Conservation (phyloP, 1,284 basidiomycete genomes). For the Tylopilus orsonianus region DNA sequence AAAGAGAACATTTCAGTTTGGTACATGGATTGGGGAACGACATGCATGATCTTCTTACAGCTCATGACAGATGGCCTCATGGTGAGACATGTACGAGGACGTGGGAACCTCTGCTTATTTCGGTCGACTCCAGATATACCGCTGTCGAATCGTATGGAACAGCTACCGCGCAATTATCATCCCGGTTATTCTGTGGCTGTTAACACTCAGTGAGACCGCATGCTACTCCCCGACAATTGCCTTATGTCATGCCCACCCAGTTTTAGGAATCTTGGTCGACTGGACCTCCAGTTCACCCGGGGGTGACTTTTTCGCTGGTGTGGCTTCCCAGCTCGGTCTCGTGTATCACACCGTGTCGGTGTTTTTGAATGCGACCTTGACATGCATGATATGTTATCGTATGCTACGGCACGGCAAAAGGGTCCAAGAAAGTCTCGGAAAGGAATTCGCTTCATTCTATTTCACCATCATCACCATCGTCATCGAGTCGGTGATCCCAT, state of each 20-base stretch:
- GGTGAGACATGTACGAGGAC: conserved; percentile 3
- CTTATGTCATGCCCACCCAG: conserved; percentile 5
- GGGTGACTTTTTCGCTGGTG: not conserved
- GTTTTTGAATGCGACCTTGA: not conserved
- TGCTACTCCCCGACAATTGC: too few species aligned
- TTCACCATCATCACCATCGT: not conserved
- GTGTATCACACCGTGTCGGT: not conserved
- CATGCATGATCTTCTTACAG: conserved; percentile 7
- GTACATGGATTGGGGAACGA: too few species aligned
- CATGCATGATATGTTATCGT: not conserved
- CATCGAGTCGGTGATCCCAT: too few species aligned
- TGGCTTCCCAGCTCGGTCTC: not conserved
- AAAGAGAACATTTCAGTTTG: too few species aligned
- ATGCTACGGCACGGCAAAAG: not conserved
- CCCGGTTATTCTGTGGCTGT: not conserved
- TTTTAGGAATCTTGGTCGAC: conserved; percentile 10
- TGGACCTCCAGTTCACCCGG: not conserved
- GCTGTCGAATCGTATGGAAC: not conserved
- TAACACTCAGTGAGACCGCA: not conserved
- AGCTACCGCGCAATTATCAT: not conserved
- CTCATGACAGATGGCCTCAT: conserved; percentile 20
- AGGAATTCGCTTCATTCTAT: not conserved
- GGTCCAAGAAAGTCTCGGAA: not conserved
- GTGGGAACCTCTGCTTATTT: not conserved
- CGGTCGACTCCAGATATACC: not conserved